Evolutionary conservation across 305 asterid genomes (phyloP), one percentile per base, ranked within the genome.

Genomic region (Ajuga reptans): DNA sequence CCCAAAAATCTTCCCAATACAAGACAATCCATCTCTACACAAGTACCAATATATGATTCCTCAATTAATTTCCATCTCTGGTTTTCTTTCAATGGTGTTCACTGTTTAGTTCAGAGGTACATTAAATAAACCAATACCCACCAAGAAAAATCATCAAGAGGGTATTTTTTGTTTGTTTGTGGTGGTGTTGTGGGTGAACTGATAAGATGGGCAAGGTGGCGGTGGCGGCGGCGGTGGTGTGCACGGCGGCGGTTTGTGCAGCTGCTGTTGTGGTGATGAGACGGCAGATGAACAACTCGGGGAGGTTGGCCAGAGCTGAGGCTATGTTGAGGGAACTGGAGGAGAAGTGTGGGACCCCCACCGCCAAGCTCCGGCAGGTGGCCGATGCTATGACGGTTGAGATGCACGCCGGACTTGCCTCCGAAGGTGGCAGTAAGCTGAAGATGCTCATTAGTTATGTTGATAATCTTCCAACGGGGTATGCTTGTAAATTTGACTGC

Each of bases 351-450:
- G 87, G 73, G 66, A 74, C 93, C 29, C 84, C 96, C 57, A 57
- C 82, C 17, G 85, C 70, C 6, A 87, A 85, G 80, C 81, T 92
- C 54, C 84, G 82, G 64, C 95, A 83, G 77, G 92, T 89, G 8
- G 97, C 95, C 49, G 98, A 89, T 24, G 95, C 96, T 17, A 86
- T 92, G 98, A 71, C 83, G 47, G 89, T 78, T 69, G 97, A 88
- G 89, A 91, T 91, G 96, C 88, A 89, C 79, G 98, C 98, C 56
- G 98, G 96, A 6, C 89, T 91, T 17, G 98, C 92, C 47, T 87
- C 96, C 34, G 94, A 89, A 24, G 93, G 89, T 5, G 98, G 95
- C 9, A 87, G 95, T 66, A 87, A 86, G 75, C 89, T 91, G 9
- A 85, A 91, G 86, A 91, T 89, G 96, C 86, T 91, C n/a, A 83